Evolutionary conservation across 2,329 filamentous ascomycete species (phyloP), one percentile per base, ranked within the genome.

Genomic region (Polytolypa hystricis): DNA sequence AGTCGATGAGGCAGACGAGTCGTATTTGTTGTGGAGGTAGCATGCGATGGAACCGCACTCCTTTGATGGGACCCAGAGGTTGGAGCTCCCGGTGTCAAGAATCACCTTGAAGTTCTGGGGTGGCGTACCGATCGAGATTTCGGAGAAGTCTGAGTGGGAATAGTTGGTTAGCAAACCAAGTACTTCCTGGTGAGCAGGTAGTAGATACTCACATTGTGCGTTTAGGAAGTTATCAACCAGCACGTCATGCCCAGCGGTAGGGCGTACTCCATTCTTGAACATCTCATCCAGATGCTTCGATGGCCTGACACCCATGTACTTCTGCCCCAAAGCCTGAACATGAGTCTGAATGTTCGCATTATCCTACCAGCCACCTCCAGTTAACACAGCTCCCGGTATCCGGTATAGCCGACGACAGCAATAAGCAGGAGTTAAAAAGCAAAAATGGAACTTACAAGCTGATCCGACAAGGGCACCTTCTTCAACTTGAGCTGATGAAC

Each of bases 211-310:
- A 94, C 87, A 98, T 67, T 98, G 91, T 41, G 91, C 91, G 58
- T 98, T 98, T 70, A 96, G 70, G 70, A 95, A 98, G 78, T 98
- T 98, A 66, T 78, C 84, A 53, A 98, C 79, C 40, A 89, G 84
- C 28, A 98, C 82, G 40, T 79, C 76, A 65, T 96, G 89, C 42
- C 68, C 66, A 40, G 74, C 69, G 46, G 82, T 73, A 39, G 69
- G 64, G 49, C 80, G 70, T 55, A 84, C 65, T 35, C 78, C 73
- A 39, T 82, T 75, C 58, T 79, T 79, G 72, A 94, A 93, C 62
- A 93, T 78, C 60, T 80, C 77, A 49, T 87, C 75, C 55, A 72
- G 66, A 51, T 85, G 81, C 47, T 64, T 62, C 48, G 80, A 67
- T 32, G 82, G 79, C 50, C 82, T 79, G 52, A 78, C 62, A 47